Evolutionary conservation across 805 yeast genomes (phyloP), one percentile per base, ranked within the genome.

Genomic region (Candida sonorensis): DNA sequence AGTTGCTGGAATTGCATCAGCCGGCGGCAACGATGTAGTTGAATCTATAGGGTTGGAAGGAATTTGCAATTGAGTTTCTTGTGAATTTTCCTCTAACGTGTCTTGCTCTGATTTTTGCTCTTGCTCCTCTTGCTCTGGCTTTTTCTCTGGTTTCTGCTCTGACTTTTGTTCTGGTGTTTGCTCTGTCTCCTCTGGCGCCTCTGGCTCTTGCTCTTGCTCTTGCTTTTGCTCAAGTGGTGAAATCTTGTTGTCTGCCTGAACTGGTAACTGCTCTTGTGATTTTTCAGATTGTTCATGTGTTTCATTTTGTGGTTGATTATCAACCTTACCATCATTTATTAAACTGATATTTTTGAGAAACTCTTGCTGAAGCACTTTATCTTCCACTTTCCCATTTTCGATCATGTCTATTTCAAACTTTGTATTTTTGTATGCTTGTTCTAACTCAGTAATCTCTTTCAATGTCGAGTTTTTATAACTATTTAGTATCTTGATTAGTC

Each of bases 311-410:
- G 7, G 21, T 15, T 4, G 26, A 11, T 19, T 10, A 19, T 19
- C 21, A 19, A 19, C 10, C 21, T n/a, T n/a, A n/a, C n/a, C n/a
- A n/a, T n/a, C n/a, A n/a, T 27, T 31, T 26, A 5, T n/a, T 1
- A 18, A 22, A 8, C 23, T 16, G n/a, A 30, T 13, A 17, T 20
- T 33, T 21, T 40, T 36, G n/a, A 40, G 30, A 31, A 51, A 48
- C 37, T 57, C 62, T 26, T 46, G 38, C 13, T 43, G 34, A 12
- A 61, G 37, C 11, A 51, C 42, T 23, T 56, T 52, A 19, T 59
- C 61, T 26, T 64, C 66, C 41, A 65, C 49, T 31, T 56, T 56
- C 2, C 72, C 71, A 23, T 51, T 48, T 30, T 63, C 68, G 11
- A 67, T 64, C 41, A 53, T 46, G 17, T 59, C 61, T 7, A 67